Conservation (phyloP, 2,329 filamentous ascomycete genomes). For the Diaporthe sp. region DNA sequence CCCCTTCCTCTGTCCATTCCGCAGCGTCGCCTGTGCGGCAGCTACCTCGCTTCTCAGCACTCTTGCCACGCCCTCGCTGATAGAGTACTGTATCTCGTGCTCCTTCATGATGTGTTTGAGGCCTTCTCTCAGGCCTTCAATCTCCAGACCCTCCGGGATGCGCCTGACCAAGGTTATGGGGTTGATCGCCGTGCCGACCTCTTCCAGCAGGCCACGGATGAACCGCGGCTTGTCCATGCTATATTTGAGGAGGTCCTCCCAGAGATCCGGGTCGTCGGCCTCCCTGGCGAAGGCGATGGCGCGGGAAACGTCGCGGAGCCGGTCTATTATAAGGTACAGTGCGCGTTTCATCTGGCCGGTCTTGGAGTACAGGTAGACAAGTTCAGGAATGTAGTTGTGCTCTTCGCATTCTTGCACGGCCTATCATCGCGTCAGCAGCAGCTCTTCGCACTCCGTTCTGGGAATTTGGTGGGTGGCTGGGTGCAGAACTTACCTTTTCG, state of each 20-base stretch:
- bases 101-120: slow-evolving; percentile 93
- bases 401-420: slow-evolving; percentile 82
- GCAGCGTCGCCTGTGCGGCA: slow-evolving; percentile 81
- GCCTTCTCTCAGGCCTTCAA: slow-evolving; percentile 89
- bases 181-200: slow-evolving; percentile 93
- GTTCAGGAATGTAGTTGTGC: slow-evolving; percentile 84
- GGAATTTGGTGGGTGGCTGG: neutral
- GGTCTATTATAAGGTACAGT: slow-evolving; percentile 91
- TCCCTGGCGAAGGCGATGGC: slow-evolving; percentile 96
- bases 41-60: slow-evolving; percentile 91
- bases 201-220: slow-evolving; percentile 89
- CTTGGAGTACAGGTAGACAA: slow-evolving; percentile 96
- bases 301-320: slow-evolving; percentile 89
- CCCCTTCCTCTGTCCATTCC: slow-evolving; percentile 82
- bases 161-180: slow-evolving; percentile 89
- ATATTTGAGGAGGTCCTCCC: slow-evolving; percentile 94
- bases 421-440: slow-evolving; percentile 47
- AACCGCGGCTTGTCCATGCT: slow-evolving; percentile 98
- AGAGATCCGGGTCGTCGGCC: slow-evolving; percentile 90
- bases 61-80: slow-evolving; percentile 87
- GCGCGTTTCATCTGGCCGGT: slow-evolving; percentile 94
- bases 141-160: slow-evolving; percentile 93
- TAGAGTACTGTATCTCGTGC: slow-evolving; percentile 94
- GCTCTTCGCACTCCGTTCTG: neutral
- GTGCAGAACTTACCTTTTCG: slow-evolving; percentile 66